These are phyloP conservation scores for Mycena pura DNA, from an alignment of 768 basidiomycete genomes.

Conservation along the genomic window DNA sequence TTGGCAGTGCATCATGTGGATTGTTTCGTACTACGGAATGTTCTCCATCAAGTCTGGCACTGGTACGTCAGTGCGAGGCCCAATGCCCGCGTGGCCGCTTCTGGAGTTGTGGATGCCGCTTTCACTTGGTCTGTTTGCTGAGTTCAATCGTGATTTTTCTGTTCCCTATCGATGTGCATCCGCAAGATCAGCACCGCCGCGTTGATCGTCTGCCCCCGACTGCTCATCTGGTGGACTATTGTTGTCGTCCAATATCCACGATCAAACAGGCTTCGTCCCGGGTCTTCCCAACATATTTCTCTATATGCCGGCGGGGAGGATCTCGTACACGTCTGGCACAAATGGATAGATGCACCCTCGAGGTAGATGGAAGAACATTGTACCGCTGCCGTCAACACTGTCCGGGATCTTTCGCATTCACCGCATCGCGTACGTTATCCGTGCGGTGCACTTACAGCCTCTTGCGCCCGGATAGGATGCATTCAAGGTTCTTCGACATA, in stretches of 20 bases:
- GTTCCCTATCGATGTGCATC: too few relatives aligned
- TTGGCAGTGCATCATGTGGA: background rate
- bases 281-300: background rate
- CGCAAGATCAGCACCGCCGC: constrained; percentile 17
- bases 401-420: constrained; percentile 15
- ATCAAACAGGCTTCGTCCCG: background rate
- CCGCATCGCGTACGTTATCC: constrained; percentile 24
- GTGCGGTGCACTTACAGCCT: constrained; percentile 22
- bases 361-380: constrained; percentile 10
- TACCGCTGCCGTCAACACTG: constrained; percentile 14
- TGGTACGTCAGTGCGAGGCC: too few relatives aligned
- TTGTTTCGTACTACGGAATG: background rate
- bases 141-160: too few relatives aligned
- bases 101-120: constrained; percentile 3
- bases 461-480: constrained; percentile 21
- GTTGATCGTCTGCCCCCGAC: constrained; percentile 7
- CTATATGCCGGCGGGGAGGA: constrained; percentile 6
- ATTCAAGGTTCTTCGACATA: constrained; percentile 15
- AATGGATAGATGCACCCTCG: constrained; percentile 20
- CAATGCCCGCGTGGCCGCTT: too few relatives aligned
- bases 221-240: constrained; percentile 6
- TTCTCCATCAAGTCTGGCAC: constrained; percentile 8
- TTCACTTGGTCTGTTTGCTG: background rate
- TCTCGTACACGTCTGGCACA: background rate
- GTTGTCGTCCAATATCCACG: background rate